Evolutionary conservation across 148 eudicot species (phyloP).

Genomic region (Selenicereus undatus): DNA sequence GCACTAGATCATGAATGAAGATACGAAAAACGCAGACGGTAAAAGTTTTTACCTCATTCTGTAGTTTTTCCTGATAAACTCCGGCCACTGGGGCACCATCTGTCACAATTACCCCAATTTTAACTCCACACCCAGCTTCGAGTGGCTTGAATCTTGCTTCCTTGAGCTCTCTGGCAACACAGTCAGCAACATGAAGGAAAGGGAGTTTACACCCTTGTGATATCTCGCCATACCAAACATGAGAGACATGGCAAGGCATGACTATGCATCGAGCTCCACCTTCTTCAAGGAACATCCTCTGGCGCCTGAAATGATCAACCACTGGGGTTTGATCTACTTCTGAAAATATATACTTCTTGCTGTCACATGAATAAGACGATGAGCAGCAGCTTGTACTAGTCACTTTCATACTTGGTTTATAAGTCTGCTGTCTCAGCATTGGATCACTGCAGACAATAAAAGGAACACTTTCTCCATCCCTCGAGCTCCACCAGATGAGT

Average conservation of each 20-base stretch:
- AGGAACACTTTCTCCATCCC: slow-evolving; percentile 34
- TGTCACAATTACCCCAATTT: slow-evolving; percentile 48
- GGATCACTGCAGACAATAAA: slow-evolving; percentile 57
- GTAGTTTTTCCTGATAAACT: slow-evolving; percentile 42
- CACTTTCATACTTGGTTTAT: neutral
- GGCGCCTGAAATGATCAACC: slow-evolving; percentile 41
- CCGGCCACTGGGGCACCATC: slow-evolving; percentile 31
- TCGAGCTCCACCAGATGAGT: slow-evolving; percentile 49
- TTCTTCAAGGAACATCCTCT: slow-evolving; percentile 45
- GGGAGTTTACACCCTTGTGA: slow-evolving; percentile 41
- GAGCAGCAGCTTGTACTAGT: neutral
- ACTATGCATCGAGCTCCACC: slow-evolving; percentile 55
- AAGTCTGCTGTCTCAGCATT: slow-evolving; percentile 12
- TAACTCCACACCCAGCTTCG: slow-evolving; percentile 45
- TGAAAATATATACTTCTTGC: neutral
- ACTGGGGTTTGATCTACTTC: slow-evolving; percentile 6
- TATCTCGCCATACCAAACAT: slow-evolving; percentile 42
- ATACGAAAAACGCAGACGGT: neutral
- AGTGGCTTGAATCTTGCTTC: slow-evolving; percentile 49
- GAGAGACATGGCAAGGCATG: slow-evolving; percentile 58
- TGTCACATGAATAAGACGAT: neutral
- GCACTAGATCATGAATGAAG: neutral
- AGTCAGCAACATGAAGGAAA: slow-evolving; percentile 43
- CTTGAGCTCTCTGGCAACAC: slow-evolving; percentile 45
- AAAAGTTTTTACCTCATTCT: slow-evolving; percentile 34